Conservation (phyloP, 2,329 filamentous ascomycete species). For the Sporothrix pseudoabietina region DNA sequence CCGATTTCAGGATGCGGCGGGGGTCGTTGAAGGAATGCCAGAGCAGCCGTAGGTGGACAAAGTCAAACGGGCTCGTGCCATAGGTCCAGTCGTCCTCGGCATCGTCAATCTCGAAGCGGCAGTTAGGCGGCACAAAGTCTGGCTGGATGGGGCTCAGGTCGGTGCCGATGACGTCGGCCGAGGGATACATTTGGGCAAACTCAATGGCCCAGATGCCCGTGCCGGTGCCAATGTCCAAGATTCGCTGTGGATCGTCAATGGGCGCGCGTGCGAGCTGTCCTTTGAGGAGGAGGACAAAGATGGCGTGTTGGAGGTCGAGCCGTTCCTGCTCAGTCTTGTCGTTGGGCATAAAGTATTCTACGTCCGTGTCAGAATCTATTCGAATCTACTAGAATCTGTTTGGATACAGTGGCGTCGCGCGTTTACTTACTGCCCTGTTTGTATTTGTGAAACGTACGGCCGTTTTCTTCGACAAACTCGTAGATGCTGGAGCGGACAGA, state of each 20-base stretch:
- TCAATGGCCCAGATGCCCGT: conserved; percentile 32
- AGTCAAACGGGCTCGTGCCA: conserved; percentile 54
- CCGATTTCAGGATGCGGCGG: conserved; percentile 35
- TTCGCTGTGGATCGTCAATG: conserved; percentile 32
- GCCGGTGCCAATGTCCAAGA: conserved; percentile 34
- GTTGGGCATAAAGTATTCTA: conserved; percentile 35
- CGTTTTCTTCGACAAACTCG: conserved; percentile 35
- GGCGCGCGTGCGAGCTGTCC: conserved; percentile 35
- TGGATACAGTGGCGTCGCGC: too few relatives aligned
- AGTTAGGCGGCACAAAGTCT: conserved; percentile 59
- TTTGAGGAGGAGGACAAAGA: conserved; percentile 33
- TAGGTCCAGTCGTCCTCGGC: conserved; percentile 55
- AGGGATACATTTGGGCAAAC: conserved; percentile 47
- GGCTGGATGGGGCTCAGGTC: conserved; percentile 58
- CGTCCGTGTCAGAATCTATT: background rate
- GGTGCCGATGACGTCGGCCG: conserved; percentile 49
- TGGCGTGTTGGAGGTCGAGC: conserved; percentile 32
- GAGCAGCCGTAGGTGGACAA: conserved; percentile 55
- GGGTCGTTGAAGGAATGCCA: conserved; percentile 35
- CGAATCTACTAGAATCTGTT: background rate
- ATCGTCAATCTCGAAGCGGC: conserved; percentile 66
- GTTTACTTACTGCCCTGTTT: conserved; percentile 33
- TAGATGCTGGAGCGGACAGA: conserved; percentile 34
- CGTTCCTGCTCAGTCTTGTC: conserved; percentile 35
- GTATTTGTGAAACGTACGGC: conserved; percentile 34